Evolutionary conservation across 228 moss, liverwort and hornwort genomes (phyloP).

Genomic region (Sphagnum fallax): DNA sequence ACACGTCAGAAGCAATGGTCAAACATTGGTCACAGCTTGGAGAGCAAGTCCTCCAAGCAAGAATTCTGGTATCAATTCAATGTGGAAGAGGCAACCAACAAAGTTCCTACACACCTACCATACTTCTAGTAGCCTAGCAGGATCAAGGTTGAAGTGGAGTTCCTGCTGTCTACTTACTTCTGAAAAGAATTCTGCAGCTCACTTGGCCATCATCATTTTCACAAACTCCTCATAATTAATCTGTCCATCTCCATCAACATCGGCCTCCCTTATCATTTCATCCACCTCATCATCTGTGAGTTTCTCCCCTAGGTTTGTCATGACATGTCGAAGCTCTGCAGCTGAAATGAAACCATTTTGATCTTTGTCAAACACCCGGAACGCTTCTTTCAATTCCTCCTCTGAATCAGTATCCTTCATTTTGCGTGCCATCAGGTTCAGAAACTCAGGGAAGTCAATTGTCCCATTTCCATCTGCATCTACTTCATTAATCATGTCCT

Average conservation of each 20-base stretch:
- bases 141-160: too few relatives aligned
- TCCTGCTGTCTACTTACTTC: too few relatives aligned
- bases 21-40: too few relatives aligned
- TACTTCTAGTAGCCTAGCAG: too few relatives aligned
- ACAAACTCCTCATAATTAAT: conserved; percentile 63
- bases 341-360: conserved; percentile 58
- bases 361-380: conserved; percentile 62
- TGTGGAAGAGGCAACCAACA: too few relatives aligned
- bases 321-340: conserved; percentile 53
- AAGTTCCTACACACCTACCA: too few relatives aligned
- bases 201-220: conserved; percentile 73
- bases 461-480: conserved; percentile 58
- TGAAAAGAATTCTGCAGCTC: neutral
- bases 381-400: conserved; percentile 58
- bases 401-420: conserved; percentile 65
- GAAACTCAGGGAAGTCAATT: conserved; percentile 53
- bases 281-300: conserved; percentile 56
- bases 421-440: conserved; percentile 50
- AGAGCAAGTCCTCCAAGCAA: too few relatives aligned
- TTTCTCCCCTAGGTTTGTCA: conserved; percentile 58
- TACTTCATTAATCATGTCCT: conserved; percentile 56
- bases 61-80: too few relatives aligned
- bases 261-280: conserved; percentile 60
- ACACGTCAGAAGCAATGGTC: too few relatives aligned
- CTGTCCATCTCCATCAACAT: conserved; percentile 51